phyloP scores from a whole-genome alignment of 768 basidiomycete species.

The Dictyophora rubrovolvata region DNA sequence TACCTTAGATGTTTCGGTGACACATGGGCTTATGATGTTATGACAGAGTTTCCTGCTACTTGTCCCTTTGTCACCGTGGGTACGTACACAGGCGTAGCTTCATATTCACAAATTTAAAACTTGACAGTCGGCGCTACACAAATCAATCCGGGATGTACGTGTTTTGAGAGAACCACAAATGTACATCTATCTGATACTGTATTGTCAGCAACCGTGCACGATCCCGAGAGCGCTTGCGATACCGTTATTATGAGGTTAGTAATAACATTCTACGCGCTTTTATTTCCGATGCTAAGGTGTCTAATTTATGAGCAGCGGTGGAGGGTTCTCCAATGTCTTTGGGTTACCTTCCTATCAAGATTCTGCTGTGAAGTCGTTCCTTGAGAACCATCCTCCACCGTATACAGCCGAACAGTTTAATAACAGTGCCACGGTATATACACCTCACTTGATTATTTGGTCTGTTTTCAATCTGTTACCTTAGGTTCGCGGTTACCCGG shows the following conservation, averaged over 20 bases:
- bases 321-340: constrained; percentile 37
- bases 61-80: constrained; percentile 32
- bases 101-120: background rate
- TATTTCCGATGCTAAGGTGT: constrained; percentile 11
- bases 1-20: background rate
- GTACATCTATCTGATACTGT: background rate
- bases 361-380: constrained; percentile 14
- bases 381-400: constrained; percentile 20
- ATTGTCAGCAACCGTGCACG: constrained; percentile 16
- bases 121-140: background rate
- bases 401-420: constrained; percentile 25
- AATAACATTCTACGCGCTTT: background rate
- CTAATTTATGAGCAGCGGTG: constrained; percentile 24
- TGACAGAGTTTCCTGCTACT: constrained; percentile 26
- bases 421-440: constrained; percentile 21
- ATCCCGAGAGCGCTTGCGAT: constrained; percentile 27
- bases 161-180: background rate
- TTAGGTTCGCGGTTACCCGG: constrained; percentile 22
- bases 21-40: background rate
- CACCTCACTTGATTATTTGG: constrained; percentile 5
- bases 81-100: constrained; percentile 12
- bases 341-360: constrained; percentile 30
- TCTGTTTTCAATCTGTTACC: background rate
- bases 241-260: constrained; percentile 18
- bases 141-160: background rate